Evolutionary conservation across 2,329 filamentous ascomycete species (phyloP).

Genomic region (Aspergillus latus): DNA sequence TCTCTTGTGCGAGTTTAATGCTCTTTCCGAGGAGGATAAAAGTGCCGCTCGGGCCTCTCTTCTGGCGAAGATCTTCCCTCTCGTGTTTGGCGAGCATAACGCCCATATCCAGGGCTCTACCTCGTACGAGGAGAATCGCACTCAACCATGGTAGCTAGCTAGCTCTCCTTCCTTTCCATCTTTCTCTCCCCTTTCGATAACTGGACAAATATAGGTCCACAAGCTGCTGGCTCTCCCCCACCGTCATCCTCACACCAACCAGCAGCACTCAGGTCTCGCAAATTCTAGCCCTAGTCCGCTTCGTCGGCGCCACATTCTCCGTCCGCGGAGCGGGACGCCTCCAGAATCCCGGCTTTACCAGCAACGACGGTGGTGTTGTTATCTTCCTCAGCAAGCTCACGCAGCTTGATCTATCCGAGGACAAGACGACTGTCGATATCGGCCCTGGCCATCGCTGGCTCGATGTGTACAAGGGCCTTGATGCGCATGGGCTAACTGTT

Average conservation of each 20-base stretch:
- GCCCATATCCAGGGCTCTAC: too few species aligned
- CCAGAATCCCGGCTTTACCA: constrained; percentile 19
- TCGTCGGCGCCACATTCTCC: constrained; percentile 5
- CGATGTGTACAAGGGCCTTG: constrained; percentile 44
- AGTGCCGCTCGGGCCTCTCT: too few species aligned
- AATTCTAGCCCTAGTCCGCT: constrained; percentile 4
- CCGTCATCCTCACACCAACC: constrained; percentile 8
- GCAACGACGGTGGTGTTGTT: constrained; percentile 41
- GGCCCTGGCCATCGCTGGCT: constrained; percentile 50
- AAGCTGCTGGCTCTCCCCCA: constrained; percentile 14
- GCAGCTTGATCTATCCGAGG: constrained; percentile 33
- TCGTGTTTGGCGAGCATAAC: too few species aligned
- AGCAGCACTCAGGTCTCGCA: constrained; percentile 4
- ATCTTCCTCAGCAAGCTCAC: constrained; percentile 51
- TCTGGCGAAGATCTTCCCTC: too few species aligned
- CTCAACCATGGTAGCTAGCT: too few species aligned
- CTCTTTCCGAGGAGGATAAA: too few species aligned
- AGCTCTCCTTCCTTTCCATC: too few species aligned
- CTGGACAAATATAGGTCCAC: background rate
- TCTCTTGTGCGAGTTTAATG: too few species aligned
- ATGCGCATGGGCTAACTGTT: constrained; percentile 42
- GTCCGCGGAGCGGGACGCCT: constrained; percentile 17
- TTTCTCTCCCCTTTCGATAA: too few species aligned
- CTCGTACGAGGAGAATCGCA: too few species aligned
- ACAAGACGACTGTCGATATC: constrained; percentile 41